Conservation (phyloP, 768 basidiomycete genomes). For the Phylloporus arenicola region DNA sequence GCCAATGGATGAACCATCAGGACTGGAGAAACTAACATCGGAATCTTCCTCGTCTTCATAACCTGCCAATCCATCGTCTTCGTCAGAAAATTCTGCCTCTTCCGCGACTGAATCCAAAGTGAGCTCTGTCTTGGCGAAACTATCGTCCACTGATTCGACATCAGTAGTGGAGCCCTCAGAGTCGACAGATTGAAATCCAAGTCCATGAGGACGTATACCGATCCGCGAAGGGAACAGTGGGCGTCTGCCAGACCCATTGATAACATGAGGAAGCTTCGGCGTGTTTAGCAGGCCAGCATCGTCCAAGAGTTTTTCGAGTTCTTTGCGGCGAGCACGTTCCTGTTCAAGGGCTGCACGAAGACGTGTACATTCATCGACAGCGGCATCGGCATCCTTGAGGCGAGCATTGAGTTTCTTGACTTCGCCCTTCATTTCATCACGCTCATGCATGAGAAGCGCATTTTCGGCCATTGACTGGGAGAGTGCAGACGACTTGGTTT, state of each 20-base stretch:
- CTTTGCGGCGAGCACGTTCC: constrained; percentile 38
- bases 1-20: constrained; percentile 48
- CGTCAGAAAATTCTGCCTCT: constrained; percentile 35
- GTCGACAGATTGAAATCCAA: constrained; percentile 56
- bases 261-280: constrained; percentile 31
- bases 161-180: constrained; percentile 63
- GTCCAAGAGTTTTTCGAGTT: constrained; percentile 53
- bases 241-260: constrained; percentile 13
- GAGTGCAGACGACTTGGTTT: constrained; percentile 29
- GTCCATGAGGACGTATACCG: constrained; percentile 38
- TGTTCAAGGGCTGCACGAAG: constrained; percentile 32
- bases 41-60: constrained; percentile 70
- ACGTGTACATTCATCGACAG: constrained; percentile 24
- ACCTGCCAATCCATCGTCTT: constrained; percentile 53
- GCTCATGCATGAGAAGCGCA: constrained; percentile 21
- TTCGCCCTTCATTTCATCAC: constrained; percentile 27
- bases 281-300: constrained; percentile 40
- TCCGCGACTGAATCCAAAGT: constrained; percentile 54
- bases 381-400: constrained; percentile 24
- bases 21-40: constrained; percentile 42
- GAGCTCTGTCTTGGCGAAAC: constrained; percentile 37
- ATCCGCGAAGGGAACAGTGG: constrained; percentile 18
- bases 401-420: constrained; percentile 27
- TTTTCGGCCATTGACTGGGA: constrained; percentile 28
- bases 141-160: constrained; percentile 55